Base-by-base conservation (phyloP, 2,329 filamentous ascomycete genomes). In the Colletotrichum tropicicola region DNA sequence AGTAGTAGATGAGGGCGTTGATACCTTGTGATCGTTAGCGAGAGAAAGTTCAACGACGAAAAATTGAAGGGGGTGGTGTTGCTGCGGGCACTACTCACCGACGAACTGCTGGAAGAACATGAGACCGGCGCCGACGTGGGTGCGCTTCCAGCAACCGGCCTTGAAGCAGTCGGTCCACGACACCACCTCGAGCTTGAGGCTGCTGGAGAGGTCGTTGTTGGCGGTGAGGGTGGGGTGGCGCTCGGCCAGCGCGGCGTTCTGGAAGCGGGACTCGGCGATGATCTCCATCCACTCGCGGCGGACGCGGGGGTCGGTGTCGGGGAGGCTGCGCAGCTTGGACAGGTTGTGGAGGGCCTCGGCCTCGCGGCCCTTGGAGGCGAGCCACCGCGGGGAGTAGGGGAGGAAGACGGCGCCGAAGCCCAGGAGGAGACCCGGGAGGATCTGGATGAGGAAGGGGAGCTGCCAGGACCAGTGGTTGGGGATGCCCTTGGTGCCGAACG, bases 81-180 rank as follows among this genome's bases (percentile, higher is more conserved):
- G n/a, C n/a, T n/a, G n/a, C n/a, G n/a, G n/a, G n/a, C n/a, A 82
- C 12, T 35, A 35, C 32, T 35, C n/a, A 35, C 32, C n/a, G n/a
- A 79, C 75, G 47, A 85, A 83, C 66, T 86, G 85, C 59, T 88
- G 85, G 71, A 88, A 89, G 70, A 88, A 88, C 78, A 85, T 84
- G 13, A 89, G 70, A 1, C 80, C 78, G 6, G 82, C 73, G 21
- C 84, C 87, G 17, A 88, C 77, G 48, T 73, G 67, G 1, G 76
- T 78, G 12, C 77, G 76, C 44, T 82, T 77, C 77, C 82, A 83
- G 70, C 81, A 84, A 4, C 83, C 82, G 15, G 74, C 75, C 61
- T 73, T 80, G 70, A 87, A 85, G 62, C 82, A 83, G 69, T 87
- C 85, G 1, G 74, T 68, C 78, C 83, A 87, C 1, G 78, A 77